Percentiles rank a stretch among this genome's conserved stretches.
Conservation (phyloP, 1,284 basidiomycete species). For the Calocybe gambosa region DNA sequence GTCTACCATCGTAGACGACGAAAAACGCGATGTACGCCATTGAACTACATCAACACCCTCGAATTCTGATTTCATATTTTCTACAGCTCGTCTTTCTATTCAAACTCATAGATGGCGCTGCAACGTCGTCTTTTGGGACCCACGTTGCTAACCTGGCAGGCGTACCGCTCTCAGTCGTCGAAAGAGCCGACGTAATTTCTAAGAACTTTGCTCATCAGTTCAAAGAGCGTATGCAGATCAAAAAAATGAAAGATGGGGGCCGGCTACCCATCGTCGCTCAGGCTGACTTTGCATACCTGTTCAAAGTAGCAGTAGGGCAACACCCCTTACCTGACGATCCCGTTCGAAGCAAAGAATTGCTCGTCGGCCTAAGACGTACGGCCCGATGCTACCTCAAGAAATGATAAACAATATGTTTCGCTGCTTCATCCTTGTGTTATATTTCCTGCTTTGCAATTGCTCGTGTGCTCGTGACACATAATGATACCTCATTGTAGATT, state of each 20-base stretch:
- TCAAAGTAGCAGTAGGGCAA: conserved; percentile 49
- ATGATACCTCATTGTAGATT: not conserved
- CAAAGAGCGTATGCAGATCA: conserved; percentile 65
- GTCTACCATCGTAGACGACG: conserved; percentile 88
- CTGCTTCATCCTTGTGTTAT: conserved; percentile 4
- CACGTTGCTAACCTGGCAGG: conserved; percentile 87
- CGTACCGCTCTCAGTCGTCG: conserved; percentile 75
- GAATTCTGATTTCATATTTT: conserved; percentile 1
- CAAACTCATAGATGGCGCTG: conserved; percentile 85
- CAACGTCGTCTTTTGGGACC: conserved; percentile 89
- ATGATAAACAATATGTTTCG: not conserved
- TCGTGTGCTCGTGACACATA: not conserved
- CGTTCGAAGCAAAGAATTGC: conserved; percentile 44
- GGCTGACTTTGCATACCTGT: conserved; percentile 82
- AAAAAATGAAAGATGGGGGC: conserved; percentile 49
- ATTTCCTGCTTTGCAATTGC: conserved; percentile 6
- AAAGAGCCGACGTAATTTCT: conserved; percentile 83
- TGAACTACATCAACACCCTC: not conserved
- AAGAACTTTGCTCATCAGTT: conserved; percentile 85
- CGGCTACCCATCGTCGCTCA: conserved; percentile 72
- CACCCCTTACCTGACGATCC: conserved; percentile 45
- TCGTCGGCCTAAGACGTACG: conserved; percentile 49
- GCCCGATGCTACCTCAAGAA: conserved; percentile 25
- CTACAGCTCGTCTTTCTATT: conserved; percentile 84
- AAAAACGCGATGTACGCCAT: conserved; percentile 67